These are phyloP conservation scores for Phaseolus lunatus DNA, from an alignment of 306 rosid genomes.

Conservation along the genomic window DNA sequence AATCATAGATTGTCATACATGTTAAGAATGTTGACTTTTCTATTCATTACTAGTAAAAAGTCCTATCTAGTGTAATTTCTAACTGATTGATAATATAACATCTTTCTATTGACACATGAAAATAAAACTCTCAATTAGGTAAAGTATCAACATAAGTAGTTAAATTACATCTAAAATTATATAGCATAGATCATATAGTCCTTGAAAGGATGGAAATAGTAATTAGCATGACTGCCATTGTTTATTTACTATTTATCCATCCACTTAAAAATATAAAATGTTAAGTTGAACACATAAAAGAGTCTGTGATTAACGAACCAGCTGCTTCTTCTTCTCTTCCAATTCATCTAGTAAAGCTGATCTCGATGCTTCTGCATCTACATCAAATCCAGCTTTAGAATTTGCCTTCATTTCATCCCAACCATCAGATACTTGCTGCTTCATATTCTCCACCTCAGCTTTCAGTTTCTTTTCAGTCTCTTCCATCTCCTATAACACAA, in stretches of 20 bases:
- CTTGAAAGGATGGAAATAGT: background rate
- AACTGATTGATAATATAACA: background rate
- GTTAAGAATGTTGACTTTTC: background rate
- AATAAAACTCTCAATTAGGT: background rate
- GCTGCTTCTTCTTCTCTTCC: conserved; percentile 75
- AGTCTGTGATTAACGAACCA: conserved; percentile 58
- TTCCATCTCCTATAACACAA: conserved; percentile 70
- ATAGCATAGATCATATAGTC: background rate
- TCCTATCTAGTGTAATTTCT: background rate
- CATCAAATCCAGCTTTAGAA: conserved; percentile 49
- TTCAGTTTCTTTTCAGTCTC: conserved; percentile 65
- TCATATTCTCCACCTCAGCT: conserved; percentile 55
- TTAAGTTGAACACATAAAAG: background rate
- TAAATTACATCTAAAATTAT: background rate
- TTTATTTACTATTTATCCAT: background rate
- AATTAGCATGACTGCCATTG: background rate
- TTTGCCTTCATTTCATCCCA: conserved; percentile 45
- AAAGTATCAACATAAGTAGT: background rate
- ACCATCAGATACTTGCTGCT: conserved; percentile 46
- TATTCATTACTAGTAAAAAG: background rate
- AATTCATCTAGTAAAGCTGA: conserved; percentile 60
- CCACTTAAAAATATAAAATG: background rate
- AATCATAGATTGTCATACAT: background rate
- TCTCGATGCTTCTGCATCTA: conserved; percentile 60
- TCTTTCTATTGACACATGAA: background rate